These are phyloP conservation scores for Sphaerulina vaccinii DNA, from an alignment of 2,329 filamentous ascomycete genomes.

Conservation along the genomic window DNA sequence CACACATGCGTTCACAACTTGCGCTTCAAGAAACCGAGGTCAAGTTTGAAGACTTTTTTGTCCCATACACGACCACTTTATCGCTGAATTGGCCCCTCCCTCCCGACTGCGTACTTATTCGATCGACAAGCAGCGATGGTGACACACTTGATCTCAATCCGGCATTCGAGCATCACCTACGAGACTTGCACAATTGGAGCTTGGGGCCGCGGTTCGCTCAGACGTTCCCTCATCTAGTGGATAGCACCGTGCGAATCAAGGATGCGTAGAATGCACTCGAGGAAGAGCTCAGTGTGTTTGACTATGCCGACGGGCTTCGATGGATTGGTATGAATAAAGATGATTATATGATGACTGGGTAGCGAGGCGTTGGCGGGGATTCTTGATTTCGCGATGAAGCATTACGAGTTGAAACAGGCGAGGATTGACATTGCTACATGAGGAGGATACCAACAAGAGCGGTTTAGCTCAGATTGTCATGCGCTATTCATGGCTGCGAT, in stretches of 20 bases:
- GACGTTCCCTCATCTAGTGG: conserved; percentile 34
- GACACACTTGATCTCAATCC: conserved; percentile 76
- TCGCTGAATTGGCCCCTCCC: conserved; percentile 84
- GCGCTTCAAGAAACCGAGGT: conserved; percentile 39
- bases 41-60: conserved; percentile 76
- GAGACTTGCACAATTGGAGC: conserved; percentile 77
- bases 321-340: neutral
- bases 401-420: no score
- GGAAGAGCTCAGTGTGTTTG: neutral
- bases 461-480: no score
- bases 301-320: neutral
- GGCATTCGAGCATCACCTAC: conserved; percentile 77
- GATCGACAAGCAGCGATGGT: conserved; percentile 9
- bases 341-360: neutral
- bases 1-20: conserved; percentile 69
- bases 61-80: conserved; percentile 74
- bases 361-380: neutral
- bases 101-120: conserved; percentile 63
- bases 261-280: conserved; percentile 18
- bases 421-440: no score
- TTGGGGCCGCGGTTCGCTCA: conserved; percentile 56
- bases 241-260: conserved; percentile 31
- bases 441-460: no score
- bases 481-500: neutral
- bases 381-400: no score